These are phyloP conservation scores for Stereocaulon alpinum DNA, from an alignment of 495 filamentous ascomycete species.

Conservation along the genomic window DNA sequence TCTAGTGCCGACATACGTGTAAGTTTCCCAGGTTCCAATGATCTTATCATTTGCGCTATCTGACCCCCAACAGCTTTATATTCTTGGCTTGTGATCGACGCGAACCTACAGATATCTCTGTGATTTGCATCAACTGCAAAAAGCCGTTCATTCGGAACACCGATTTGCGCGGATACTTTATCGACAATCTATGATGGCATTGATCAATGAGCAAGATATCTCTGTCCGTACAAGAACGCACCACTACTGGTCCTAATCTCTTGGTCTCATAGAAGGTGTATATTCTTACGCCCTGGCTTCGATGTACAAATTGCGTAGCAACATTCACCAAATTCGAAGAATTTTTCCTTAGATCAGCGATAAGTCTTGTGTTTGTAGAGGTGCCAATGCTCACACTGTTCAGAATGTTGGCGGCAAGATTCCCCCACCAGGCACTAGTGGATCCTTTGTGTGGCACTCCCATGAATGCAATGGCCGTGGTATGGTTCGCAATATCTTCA, in stretches of 20 bases:
- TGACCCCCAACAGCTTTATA: not conserved
- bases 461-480: constrained; percentile 10
- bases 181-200: not conserved
- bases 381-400: not conserved
- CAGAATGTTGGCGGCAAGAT: not conserved
- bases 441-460: constrained; percentile 14
- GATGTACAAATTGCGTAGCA: constrained; percentile 20
- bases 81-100: not conserved
- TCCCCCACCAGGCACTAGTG: constrained; percentile 5
- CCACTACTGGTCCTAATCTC: not conserved
- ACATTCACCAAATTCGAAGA: constrained; percentile 16
- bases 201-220: not conserved
- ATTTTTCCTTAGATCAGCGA: not conserved
- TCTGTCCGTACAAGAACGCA: not conserved
- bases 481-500: not conserved
- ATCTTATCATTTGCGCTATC: not conserved
- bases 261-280: constrained; percentile 2
- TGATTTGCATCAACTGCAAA: not conserved
- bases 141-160: not conserved
- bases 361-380: not conserved
- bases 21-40: not conserved
- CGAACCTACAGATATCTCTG: not conserved
- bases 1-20: not conserved
- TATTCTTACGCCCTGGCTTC: not conserved
- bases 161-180: not conserved